Base-by-base conservation (phyloP, 768 basidiomycete species). In the Saitozyma sp. region DNA sequence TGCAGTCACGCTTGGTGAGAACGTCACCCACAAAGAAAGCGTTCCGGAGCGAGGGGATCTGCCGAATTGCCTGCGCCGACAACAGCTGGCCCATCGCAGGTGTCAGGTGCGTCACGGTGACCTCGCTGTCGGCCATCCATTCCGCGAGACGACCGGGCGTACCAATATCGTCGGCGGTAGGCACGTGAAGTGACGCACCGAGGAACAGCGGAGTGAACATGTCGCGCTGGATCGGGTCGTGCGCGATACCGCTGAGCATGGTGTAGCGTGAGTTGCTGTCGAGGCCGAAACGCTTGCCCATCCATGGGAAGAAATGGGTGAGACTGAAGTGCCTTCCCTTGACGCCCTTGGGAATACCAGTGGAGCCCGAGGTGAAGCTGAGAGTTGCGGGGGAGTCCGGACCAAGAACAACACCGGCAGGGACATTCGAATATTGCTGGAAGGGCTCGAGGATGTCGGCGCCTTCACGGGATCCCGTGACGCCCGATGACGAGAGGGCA, bases 21-120 rank as follows among this genome's bases (percentile, higher is more conserved):
- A 98, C 87, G 76, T 99, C 96, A n/a, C 96, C 96, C 50, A 99
- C 96, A 77, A 99, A 98, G 83, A 99, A 98, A 9, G 96, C 96
- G 72, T 89, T 92, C 43, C 80, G 82, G 19, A 99, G 87, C 8
- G 89, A 86, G 6, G 92, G 89, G 67, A 98, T 95, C 73, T 91
- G 89, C 17, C 84, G 81, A 0, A 85, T 87, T 0, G 89, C 88
- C 66, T 90, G 88, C 0, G 93, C 91, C 11, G 93, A 96, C 56
- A 99, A 87, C 8, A 99, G 88, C 75, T 99, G 96, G 64, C 96
- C 96, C 95, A 97, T 98, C 20, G 95, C 95, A 2, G 96, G 96
- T 0, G 96, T 99, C 29, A 99, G 85, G 79, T 99, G 96, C 1
- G 96, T 99, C n/a, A 96, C 86, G 0, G 93, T 96, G 17, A 95